These are phyloP conservation scores for Blastocystis sp. DNA, from an alignment of 352 stramenopile species.

Conservation along the genomic window DNA sequence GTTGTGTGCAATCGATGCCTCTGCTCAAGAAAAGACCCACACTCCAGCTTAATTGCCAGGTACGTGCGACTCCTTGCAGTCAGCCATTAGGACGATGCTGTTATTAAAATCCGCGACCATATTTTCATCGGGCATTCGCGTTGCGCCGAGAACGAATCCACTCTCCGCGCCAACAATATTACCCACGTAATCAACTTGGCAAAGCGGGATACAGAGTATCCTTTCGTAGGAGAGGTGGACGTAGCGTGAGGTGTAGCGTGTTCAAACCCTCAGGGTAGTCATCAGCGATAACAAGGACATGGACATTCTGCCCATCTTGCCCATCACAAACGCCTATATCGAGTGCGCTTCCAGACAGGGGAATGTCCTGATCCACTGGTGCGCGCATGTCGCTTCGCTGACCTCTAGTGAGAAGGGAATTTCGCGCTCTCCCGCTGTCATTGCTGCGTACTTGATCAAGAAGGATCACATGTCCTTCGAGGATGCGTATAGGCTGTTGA, in stretches of 20 bases:
- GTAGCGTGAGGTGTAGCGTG: background rate
- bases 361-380: constrained; percentile 42
- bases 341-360: background rate
- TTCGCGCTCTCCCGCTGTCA: constrained; percentile 38
- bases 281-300: background rate
- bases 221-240: background rate
- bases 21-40: background rate
- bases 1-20: background rate
- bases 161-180: background rate
- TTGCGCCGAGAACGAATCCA: background rate
- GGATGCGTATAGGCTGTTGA: background rate
- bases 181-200: constrained; percentile 43
- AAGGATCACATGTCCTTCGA: background rate
- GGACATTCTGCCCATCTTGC: constrained; percentile 10
- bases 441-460: constrained; percentile 43
- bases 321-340: constrained; percentile 39
- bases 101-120: background rate
- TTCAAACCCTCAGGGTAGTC: background rate
- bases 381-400: too few relatives aligned
- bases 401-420: background rate
- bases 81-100: background rate
- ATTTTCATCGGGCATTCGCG: background rate
- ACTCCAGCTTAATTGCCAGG: background rate
- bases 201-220: background rate
- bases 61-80: too few relatives aligned